Evolutionary conservation across 345 rosid species (phyloP).

Genomic region (Populus tremula): DNA sequence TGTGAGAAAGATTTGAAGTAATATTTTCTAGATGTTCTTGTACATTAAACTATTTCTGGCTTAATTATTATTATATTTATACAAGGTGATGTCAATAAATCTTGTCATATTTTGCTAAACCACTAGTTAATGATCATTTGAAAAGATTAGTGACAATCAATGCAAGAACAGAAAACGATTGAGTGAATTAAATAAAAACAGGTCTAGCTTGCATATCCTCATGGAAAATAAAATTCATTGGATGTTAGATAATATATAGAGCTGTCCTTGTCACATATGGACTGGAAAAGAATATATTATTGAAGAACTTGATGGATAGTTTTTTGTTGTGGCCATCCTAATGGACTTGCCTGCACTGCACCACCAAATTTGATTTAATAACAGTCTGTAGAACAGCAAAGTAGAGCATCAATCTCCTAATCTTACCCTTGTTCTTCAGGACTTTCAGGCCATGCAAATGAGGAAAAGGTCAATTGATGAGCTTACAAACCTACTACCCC

Average conservation of each 20-base stretch:
- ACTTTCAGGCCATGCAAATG: slow-evolving; percentile 10
- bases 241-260: not conserved
- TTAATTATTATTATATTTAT: too few species aligned
- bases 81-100: too few species aligned
- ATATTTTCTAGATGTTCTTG: not conserved
- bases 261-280: not conserved
- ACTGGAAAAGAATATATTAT: not conserved
- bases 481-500: not conserved
- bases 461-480: slow-evolving; percentile 25
- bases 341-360: not conserved
- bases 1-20: not conserved
- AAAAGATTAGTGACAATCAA: too few species aligned
- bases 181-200: too few species aligned
- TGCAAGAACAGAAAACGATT: too few species aligned
- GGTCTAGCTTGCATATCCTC: not conserved
- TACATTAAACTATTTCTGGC: not conserved
- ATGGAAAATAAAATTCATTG: not conserved
- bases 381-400: not conserved
- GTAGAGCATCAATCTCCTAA: not conserved
- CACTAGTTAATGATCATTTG: not conserved
- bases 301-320: not conserved
- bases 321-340: not conserved
- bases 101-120: not conserved
- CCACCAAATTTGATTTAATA: not conserved
- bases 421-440: slow-evolving; percentile 8